Evolutionary conservation across 148 eudicot species (phyloP), one percentile per base, ranked within the genome.

Genomic region (Salicornia ramosissima): DNA sequence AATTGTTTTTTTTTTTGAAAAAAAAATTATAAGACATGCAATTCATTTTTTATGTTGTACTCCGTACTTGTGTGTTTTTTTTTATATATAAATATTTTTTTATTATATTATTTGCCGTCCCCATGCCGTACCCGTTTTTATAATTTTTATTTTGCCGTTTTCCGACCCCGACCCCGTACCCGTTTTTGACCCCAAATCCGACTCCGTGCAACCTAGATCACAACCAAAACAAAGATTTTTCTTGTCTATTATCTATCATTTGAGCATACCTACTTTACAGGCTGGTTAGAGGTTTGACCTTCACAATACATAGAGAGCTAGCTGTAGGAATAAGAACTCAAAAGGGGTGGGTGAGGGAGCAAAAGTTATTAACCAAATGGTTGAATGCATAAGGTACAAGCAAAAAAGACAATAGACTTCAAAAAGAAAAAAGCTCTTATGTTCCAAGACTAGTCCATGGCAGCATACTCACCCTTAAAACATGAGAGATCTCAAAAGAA

Each of bases 401-500:
- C 36, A 36, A 52, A 25, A n/a, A 10, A 53, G 2, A 16, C 21
- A 18, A 46, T 19, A 64, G 31, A 73, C 22, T 16, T 64, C 29
- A 39, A 5, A 25, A 34, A 26, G 51, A 42, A n/a, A 47, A 43
- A 9, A 51, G 42, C 19, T 13, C 5, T 18, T 29, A 63, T 19
- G 34, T 40, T 71, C 25, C 21, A 71, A 24, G 31, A 2, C 46
- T 26, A 18, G 10, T 56, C 21, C 24, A 34, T 14, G 10, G 65
- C 46, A 55, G 65, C 61, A 40, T 55, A 80, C 86, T 40, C 78
- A 92, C 96, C 87, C 98, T 79, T 63, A 88, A 64, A 64, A 92
- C 86, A 62, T 92, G 98, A 71, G 28, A 70, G 68, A 92, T 90
- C 77, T 86, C 72, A 50, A 92, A 90, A 19, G 86, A 88, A 46